These are phyloP conservation scores for Epichloe bromicola DNA, from an alignment of 2,329 filamentous ascomycete genomes.

Conservation along the genomic window DNA sequence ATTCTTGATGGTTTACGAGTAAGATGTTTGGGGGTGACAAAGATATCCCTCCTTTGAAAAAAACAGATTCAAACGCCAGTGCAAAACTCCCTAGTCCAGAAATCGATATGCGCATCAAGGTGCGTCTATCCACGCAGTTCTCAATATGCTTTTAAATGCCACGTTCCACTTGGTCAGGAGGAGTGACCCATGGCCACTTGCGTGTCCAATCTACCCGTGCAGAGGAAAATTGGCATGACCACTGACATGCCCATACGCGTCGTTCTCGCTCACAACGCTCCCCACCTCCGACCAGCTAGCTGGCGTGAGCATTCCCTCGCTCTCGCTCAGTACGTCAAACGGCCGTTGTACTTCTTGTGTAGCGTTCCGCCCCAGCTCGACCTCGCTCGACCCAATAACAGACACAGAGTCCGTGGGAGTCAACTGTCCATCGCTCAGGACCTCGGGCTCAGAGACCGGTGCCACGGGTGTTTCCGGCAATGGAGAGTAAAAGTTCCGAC, in stretches of 20 bases:
- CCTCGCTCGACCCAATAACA: constrained; percentile 35
- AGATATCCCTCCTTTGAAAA: no score
- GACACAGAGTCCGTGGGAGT: constrained; percentile 49
- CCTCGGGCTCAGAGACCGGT: constrained; percentile 37
- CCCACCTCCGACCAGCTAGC: constrained; percentile 53
- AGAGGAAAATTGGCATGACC: constrained; percentile 12
- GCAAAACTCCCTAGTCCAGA: no score
- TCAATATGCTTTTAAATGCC: no score
- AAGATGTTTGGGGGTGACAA: no score
- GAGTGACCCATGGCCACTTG: no score
- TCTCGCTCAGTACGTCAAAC: constrained; percentile 46
- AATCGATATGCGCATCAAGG: no score
- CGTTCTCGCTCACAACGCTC: constrained; percentile 46
- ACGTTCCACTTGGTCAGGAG: no score
- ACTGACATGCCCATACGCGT: constrained; percentile 20
- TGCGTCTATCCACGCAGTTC: no score
- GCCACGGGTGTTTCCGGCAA: constrained; percentile 38
- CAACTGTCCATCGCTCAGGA: constrained; percentile 38
- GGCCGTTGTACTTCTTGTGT: constrained; percentile 25
- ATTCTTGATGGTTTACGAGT: no score
- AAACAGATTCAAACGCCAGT: no score
- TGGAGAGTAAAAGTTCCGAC: constrained; percentile 46
- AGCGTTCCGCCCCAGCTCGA: constrained; percentile 32
- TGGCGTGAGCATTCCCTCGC: constrained; percentile 45
- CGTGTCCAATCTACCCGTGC: background rate